phyloP scores from a whole-genome alignment of 108 stramenopile species.

The Conticribra guillardii region DNA sequence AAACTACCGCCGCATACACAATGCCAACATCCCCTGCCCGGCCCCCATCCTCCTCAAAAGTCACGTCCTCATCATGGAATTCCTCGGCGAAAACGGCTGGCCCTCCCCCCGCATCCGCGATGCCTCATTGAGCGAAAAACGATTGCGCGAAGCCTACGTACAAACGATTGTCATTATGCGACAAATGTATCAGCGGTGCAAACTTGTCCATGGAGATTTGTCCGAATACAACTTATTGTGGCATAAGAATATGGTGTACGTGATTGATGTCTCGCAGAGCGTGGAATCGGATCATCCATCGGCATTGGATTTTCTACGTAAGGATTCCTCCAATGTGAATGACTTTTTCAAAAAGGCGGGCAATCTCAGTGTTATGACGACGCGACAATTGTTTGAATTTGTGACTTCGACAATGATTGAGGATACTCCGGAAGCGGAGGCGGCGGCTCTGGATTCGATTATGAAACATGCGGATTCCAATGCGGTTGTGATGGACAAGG shows the following conservation, averaged over 20 bases:
- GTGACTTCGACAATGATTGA: constrained; percentile 59
- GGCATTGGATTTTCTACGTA: constrained; percentile 95
- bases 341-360: constrained; percentile 93
- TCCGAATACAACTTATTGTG: constrained; percentile 97
- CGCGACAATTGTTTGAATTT: constrained; percentile 89
- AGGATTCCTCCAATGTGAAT: constrained; percentile 95
- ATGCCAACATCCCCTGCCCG: constrained; percentile 90
- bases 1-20: constrained; percentile 90
- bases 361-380: constrained; percentile 85
- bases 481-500: constrained; percentile 27
- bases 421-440: constrained; percentile 62
- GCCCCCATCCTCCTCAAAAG: constrained; percentile 88
- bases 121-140: constrained; percentile 68
- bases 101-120: constrained; percentile 96
- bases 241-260: constrained; percentile 88
- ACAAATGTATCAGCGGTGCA: constrained; percentile 86
- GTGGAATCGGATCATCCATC: constrained; percentile 97
- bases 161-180: constrained; percentile 89
- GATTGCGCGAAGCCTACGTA: constrained; percentile 85
- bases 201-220: constrained; percentile 94
- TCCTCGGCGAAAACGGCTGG: constrained; percentile 95
- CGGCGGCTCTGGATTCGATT: constrained; percentile 59
- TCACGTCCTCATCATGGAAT: constrained; percentile 98
- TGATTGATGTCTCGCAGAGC: constrained; percentile 98
- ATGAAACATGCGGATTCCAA: constrained; percentile 65